Evolutionary conservation across 1,284 basidiomycete species (phyloP).

Genomic region (Singerocomus inundabilis): DNA sequence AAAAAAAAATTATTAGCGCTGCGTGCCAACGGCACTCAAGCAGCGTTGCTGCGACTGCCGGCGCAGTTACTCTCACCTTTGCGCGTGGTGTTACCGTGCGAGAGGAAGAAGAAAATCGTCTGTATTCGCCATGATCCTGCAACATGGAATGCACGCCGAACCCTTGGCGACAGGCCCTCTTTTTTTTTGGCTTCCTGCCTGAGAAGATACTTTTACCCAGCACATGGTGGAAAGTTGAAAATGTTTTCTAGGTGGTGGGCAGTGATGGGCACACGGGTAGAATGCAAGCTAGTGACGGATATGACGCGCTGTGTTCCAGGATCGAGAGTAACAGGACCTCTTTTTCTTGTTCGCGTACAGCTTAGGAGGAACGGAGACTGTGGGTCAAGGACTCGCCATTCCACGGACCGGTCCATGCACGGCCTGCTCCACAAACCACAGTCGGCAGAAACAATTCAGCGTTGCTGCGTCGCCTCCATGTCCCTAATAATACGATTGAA

Average conservation of each 20-base stretch:
- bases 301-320: constrained; percentile 17
- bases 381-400: constrained; percentile 16
- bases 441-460: constrained; percentile 12
- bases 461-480: constrained; percentile 24
- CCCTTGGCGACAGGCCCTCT: neutral
- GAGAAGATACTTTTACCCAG: neutral
- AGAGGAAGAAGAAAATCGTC: neutral
- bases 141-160: constrained; percentile 12
- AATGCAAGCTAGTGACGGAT: constrained; percentile 17
- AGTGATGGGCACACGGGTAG: constrained; percentile 15
- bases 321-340: constrained; percentile 1
- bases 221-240: constrained; percentile 13
- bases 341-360: constrained; percentile 1
- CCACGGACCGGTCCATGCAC: constrained; percentile 23
- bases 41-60: constrained; percentile 1
- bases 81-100: neutral
- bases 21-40: neutral
- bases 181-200: neutral
- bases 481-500: constrained; percentile 16
- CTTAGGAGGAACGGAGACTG: constrained; percentile 18
- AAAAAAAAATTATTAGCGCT: neutral
- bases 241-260: no score
- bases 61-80: neutral
- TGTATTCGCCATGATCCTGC: neutral
- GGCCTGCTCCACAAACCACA: constrained; percentile 19